A percentile compares a stretch with the other conserved stretches of the same genome.
These are phyloP conservation scores for Leishmania major DNA, from an alignment of 208 protist genomes.

Conservation along the genomic window DNA sequence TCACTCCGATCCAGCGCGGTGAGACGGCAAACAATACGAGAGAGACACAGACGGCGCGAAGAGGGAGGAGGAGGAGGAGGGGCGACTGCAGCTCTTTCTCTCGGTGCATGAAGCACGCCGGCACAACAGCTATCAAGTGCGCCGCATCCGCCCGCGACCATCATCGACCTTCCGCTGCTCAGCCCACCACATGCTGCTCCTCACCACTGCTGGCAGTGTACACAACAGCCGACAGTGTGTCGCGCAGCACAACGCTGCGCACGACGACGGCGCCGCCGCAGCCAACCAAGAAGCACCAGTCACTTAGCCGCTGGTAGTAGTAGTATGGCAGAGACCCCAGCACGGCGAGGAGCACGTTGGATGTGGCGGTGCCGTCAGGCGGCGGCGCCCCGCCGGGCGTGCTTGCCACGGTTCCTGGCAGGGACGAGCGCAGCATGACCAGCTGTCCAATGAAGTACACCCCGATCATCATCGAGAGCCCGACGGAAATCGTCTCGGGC, in stretches of 20 bases:
- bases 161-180: background rate
- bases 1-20: background rate
- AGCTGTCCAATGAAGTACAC: slow-evolving; percentile 80
- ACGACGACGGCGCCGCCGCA: slow-evolving; percentile 38
- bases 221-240: slow-evolving; percentile 33
- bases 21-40: background rate
- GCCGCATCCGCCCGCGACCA: background rate
- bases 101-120: background rate
- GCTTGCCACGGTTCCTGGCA: slow-evolving; percentile 15
- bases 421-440: slow-evolving; percentile 62
- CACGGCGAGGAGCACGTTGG: slow-evolving; percentile 43
- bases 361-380: background rate
- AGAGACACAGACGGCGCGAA: background rate
- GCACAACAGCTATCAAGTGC: background rate
- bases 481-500: slow-evolving; percentile 64
- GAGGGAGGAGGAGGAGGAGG: background rate
- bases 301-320: slow-evolving; percentile 75
- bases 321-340: slow-evolving; percentile 56
- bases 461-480: slow-evolving; percentile 65
- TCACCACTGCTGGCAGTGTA: slow-evolving; percentile 25
- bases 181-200: background rate
- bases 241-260: slow-evolving; percentile 40
- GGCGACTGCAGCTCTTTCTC: background rate
- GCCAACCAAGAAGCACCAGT: slow-evolving; percentile 62
- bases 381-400: background rate